Evolutionary conservation across 2,329 filamentous ascomycete genomes (phyloP), one percentile per base, ranked within the genome.

Genomic region (Apiospora malaysiana): DNA sequence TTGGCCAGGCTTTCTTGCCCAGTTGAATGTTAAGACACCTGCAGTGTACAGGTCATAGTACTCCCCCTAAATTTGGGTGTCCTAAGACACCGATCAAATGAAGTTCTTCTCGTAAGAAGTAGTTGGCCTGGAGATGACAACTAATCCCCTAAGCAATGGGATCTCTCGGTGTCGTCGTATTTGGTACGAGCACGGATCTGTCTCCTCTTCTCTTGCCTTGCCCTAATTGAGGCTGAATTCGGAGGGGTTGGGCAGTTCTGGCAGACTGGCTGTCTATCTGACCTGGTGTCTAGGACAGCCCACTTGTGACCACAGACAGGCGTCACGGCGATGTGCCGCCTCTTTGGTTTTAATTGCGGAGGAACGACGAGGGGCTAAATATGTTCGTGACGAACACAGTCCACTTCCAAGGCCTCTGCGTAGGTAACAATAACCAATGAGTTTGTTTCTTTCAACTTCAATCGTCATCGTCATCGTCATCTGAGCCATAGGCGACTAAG

Each of bases 31-130:
- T 32, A 6, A 32, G 32, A 32, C 32, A 32, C 6, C 32, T 32
- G 32, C 32, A 6, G 32, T 32, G 32, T 32, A 32, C 32, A 32
- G 32, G 32, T 6, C 32, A 32, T 32, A 32, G 32, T 32, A 32
- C 32, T 32, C 3, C 32, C 32, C 32, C 32, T 6, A 4, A 6
- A 32, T 32, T 32, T 32, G 6, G 6, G 3, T 32, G 6, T 32
- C 32, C 32, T 6, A 6, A 32, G 4, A 93, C 83, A 0, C 90
- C 88, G 77, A 97, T 94, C n/a, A n/a, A n/a, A n/a, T n/a, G n/a
- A n/a, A n/a, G n/a, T 77, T 94, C 92, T 4, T 94, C 87, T 9
- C 94, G 85, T 1, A 97, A 86, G 2, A 89, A 84, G 77, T 96
- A 97, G 67, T 97, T 93, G 0, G 89, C 87, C 43, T 89, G 83